Evolutionary conservation across 108 stramenopile genomes (phyloP).

Genomic region (Cyclotella sp.): DNA sequence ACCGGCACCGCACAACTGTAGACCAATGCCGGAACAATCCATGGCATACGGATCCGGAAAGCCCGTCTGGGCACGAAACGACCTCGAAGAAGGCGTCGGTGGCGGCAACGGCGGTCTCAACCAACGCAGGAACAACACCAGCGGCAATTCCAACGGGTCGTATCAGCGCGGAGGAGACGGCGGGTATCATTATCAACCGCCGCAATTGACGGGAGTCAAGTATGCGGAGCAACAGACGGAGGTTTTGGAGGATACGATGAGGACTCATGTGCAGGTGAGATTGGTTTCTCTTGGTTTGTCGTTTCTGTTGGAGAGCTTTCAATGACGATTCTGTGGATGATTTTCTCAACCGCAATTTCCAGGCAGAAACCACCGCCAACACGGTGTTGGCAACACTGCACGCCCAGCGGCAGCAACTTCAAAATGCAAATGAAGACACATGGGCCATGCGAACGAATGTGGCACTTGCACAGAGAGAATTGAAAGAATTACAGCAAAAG

Average conservation of each 20-base stretch:
- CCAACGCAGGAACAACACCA: constrained; percentile 46
- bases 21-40: not conserved
- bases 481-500: constrained; percentile 72
- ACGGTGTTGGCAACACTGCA: constrained; percentile 80
- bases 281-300: not conserved
- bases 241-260: constrained; percentile 75
- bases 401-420: constrained; percentile 79
- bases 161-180: constrained; percentile 34
- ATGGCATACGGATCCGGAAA: constrained; percentile 57
- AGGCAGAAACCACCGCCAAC: constrained; percentile 78
- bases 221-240: constrained; percentile 84
- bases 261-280: constrained; percentile 73
- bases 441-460: constrained; percentile 82
- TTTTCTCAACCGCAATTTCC: not conserved
- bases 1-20: not conserved
- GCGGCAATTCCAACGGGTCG: constrained; percentile 34
- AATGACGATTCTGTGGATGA: not conserved
- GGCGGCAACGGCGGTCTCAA: constrained; percentile 27
- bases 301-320: not conserved
- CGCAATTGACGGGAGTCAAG: constrained; percentile 45
- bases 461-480: constrained; percentile 76
- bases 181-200: constrained; percentile 44
- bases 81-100: constrained; percentile 25
- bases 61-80: constrained; percentile 45
- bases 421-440: constrained; percentile 84